A percentile compares a stretch with the other conserved stretches of the same genome.
Evolutionary conservation across 2,329 filamentous ascomycete genomes (phyloP).

Genomic region (Coniochaeta prunicola): DNA sequence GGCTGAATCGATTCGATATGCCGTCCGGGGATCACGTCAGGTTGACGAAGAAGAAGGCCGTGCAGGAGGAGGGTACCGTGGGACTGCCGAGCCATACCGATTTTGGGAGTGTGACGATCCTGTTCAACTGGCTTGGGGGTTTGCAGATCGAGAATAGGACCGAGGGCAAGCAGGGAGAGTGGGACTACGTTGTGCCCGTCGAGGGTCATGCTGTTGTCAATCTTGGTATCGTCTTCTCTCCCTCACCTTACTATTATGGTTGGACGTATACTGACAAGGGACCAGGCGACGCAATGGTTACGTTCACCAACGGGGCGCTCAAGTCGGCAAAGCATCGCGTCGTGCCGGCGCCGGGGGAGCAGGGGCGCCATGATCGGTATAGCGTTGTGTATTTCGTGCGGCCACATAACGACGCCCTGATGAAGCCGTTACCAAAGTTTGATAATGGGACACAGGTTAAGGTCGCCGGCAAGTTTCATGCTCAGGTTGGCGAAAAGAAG

Average conservation of each 20-base stretch:
- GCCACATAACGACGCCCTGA: slow-evolving; percentile 21
- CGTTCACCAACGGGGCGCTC: slow-evolving; percentile 23
- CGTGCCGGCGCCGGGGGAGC: slow-evolving; percentile 21
- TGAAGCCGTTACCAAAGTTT: slow-evolving; percentile 13
- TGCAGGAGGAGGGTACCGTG: slow-evolving; percentile 22
- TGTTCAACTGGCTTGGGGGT: slow-evolving; percentile 32
- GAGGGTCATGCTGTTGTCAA: slow-evolving; percentile 29
- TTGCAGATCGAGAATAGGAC: slow-evolving; percentile 25
- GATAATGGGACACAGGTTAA: not conserved
- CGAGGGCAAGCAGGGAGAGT: slow-evolving; percentile 7
- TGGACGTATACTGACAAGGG: not conserved
- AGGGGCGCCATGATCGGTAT: slow-evolving; percentile 22
- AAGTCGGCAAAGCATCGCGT: slow-evolving; percentile 28
- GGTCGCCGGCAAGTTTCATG: slow-evolving; percentile 12
- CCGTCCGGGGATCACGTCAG: slow-evolving; percentile 23
- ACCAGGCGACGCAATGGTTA: slow-evolving; percentile 28
- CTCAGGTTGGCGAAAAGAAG: not conserved
- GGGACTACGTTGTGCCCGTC: slow-evolving; percentile 27
- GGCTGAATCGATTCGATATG: slow-evolving; percentile 20
- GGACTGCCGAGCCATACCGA: slow-evolving; percentile 19
- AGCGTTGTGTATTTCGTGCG: slow-evolving; percentile 28
- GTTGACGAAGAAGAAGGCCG: slow-evolving; percentile 21
- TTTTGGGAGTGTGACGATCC: slow-evolving; percentile 28
- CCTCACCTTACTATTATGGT: not conserved
- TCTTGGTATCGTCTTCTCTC: slow-evolving; percentile 9